These are phyloP conservation scores for Macrolepiota dolichaula DNA, from an alignment of 768 basidiomycete genomes.

Conservation along the genomic window DNA sequence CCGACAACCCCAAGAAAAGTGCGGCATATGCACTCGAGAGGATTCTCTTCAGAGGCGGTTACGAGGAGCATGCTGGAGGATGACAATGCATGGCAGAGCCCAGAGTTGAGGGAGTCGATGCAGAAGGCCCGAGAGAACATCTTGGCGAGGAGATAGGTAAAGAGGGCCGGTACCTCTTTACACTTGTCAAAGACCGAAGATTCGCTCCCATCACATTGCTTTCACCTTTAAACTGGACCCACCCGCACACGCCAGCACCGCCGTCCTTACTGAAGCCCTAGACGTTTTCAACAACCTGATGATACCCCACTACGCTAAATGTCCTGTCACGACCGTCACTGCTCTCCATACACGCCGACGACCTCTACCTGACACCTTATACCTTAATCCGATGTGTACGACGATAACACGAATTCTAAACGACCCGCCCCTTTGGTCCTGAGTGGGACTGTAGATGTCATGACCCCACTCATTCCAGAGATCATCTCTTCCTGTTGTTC, in stretches of 20 bases:
- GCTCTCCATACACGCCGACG: too few relatives aligned
- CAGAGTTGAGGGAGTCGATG: constrained; percentile 70
- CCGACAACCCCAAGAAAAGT: constrained; percentile 3
- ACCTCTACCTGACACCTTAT: too few relatives aligned
- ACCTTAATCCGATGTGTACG: too few relatives aligned
- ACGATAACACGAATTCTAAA: too few relatives aligned
- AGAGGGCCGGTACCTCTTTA: background rate
- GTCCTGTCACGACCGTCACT: too few relatives aligned
- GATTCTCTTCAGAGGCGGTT: constrained; percentile 9
- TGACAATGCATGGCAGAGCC: constrained; percentile 51
- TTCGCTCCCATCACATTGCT: background rate
- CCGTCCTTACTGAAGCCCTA: background rate
- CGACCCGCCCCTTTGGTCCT: too few relatives aligned
- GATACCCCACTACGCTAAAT: too few relatives aligned
- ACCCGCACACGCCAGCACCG: background rate
- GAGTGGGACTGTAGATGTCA: too few relatives aligned
- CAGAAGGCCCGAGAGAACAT: constrained; percentile 54
- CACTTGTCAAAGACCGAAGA: background rate
- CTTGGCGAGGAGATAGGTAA: constrained; percentile 18
- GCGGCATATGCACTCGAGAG: constrained; percentile 17
- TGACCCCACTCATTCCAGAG: too few relatives aligned
- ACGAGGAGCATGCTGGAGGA: constrained; percentile 35
- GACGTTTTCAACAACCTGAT: background rate
- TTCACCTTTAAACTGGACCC: background rate
- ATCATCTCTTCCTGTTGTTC: too few relatives aligned